Evolutionary conservation across 2,329 filamentous ascomycete species (phyloP), one percentile per base, ranked within the genome.

Genomic region (Xylariaceae sp.): DNA sequence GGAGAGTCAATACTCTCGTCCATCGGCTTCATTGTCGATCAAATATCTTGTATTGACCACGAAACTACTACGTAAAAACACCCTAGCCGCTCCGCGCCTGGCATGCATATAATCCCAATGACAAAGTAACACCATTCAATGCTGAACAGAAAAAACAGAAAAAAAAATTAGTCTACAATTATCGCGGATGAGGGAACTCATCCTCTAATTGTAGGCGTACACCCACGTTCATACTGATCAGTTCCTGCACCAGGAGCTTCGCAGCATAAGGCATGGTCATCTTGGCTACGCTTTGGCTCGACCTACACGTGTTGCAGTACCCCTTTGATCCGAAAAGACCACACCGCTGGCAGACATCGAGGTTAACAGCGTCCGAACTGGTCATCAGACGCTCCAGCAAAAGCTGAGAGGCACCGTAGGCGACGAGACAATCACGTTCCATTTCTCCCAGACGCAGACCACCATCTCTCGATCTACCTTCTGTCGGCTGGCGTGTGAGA

Each of bases 211-310:
- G 89, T 73, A 99, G 76, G 55, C 88, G 80, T 56, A 95, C 92
- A 59, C 91, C 88, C n/a, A 99, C 90, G 71, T 99, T 99, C 94
- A 99, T 99, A 71, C 90, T 95, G 68, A 95, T 86, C 66, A 99
- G 73, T 74, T 99, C 94, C 76, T 99, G 94, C 47, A 97, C 89
- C 53, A 99, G 76, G 68, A 99, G 74, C 79, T 99, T 97, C 0
- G 94, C 94, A 19, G 94, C 94, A 72, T 99, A 99, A 35, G 94
- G 94, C 80, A 99, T 95, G 35, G 87, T 92, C 87, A 99, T 96
- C 72, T 88, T 87, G 12, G 90, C 87, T 30, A 99, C 89, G 32
- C 87, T 85, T 54, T 87, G 82, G 40, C 88, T 91, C 63, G 85
- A 90, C 75, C 89, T 85, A 73, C 94, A 99, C 3, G 88, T 91